A percentile compares a stretch with the other conserved stretches of the same genome.
phyloP scores from a whole-genome alignment of 2,329 filamentous ascomycete species.

The Passalora sequoiae region DNA sequence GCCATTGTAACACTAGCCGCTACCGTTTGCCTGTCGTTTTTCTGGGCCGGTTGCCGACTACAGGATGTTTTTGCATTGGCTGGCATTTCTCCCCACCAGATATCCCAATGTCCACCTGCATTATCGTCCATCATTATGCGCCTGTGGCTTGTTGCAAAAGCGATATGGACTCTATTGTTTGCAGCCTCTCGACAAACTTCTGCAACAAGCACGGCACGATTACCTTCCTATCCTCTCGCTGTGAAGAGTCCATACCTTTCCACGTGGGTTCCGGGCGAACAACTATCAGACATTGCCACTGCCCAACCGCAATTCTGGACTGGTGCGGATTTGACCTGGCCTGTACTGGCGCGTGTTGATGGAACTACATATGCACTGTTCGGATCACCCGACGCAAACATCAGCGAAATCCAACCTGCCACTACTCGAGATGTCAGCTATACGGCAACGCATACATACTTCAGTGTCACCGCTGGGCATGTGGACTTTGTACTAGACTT shows the following conservation, averaged over 20 bases:
- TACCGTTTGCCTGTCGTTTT: slow-evolving; percentile 6
- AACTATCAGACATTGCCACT: slow-evolving; percentile 23
- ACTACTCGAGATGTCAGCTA: slow-evolving; percentile 26
- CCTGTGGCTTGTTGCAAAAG: slow-evolving; percentile 4
- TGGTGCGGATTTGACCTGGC: slow-evolving; percentile 33
- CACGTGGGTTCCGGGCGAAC: slow-evolving; percentile 33
- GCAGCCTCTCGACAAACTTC: slow-evolving; percentile 2
- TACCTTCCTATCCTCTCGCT: slow-evolving; percentile 28
- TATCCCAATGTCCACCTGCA: slow-evolving; percentile 3
- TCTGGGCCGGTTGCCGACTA: slow-evolving; percentile 9
- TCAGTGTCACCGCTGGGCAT: slow-evolving; percentile 26
- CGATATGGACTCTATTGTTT: slow-evolving; percentile 6
- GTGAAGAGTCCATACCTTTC: slow-evolving; percentile 34
- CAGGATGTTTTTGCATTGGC: slow-evolving; percentile 12
- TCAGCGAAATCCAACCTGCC: slow-evolving; percentile 17
- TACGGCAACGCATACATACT: slow-evolving; percentile 32
- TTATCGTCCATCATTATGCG: slow-evolving; percentile 13
- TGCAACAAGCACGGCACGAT: slow-evolving; percentile 7
- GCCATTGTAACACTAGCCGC: slow-evolving; percentile 2
- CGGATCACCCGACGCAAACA: slow-evolving; percentile 24
- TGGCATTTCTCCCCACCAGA: background rate
- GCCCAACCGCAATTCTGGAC: slow-evolving; percentile 34
- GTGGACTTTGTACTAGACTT: slow-evolving; percentile 32
- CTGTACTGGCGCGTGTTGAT: slow-evolving; percentile 32
- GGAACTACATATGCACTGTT: slow-evolving; percentile 32